phyloP scores from a whole-genome alignment of 2,329 filamentous ascomycete genomes.

The Zymoseptoria tritici region DNA sequence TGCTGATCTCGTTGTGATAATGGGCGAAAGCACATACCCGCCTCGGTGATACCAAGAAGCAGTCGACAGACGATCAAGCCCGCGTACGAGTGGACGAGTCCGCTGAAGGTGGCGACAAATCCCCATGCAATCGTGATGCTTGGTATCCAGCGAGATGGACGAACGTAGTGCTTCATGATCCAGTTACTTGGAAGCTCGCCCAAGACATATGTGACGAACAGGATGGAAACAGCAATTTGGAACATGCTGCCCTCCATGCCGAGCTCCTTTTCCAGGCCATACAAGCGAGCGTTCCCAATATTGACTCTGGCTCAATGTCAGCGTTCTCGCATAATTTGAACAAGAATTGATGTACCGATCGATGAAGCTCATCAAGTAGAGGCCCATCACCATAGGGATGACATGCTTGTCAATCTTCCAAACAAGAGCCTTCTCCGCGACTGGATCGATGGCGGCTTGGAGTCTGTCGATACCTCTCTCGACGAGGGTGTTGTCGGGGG shows the following conservation, averaged over 20 bases:
- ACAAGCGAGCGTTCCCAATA: slow-evolving; percentile 55
- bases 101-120: slow-evolving; percentile 58
- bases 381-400: slow-evolving; percentile 56
- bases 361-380: slow-evolving; percentile 68
- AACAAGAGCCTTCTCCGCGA: slow-evolving; percentile 49
- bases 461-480: neutral
- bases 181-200: slow-evolving; percentile 39
- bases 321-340: neutral
- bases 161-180: slow-evolving; percentile 36
- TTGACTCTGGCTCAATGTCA: slow-evolving; percentile 6
- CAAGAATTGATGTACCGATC: slow-evolving; percentile 48
- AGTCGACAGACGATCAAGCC: slow-evolving; percentile 59
- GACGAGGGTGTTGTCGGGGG: neutral
- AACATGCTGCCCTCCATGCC: slow-evolving; percentile 56
- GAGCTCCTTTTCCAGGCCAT: slow-evolving; percentile 55
- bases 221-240: slow-evolving; percentile 45
- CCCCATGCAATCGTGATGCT: slow-evolving; percentile 55
- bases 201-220: slow-evolving; percentile 39
- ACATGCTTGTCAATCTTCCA: slow-evolving; percentile 57
- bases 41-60: slow-evolving; percentile 60
- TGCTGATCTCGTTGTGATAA: neutral
- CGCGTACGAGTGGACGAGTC: slow-evolving; percentile 57
- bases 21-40: slow-evolving; percentile 41
- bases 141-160: slow-evolving; percentile 42
- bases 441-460: slow-evolving; percentile 28